phyloP scores from a whole-genome alignment of 1,139 yeast genomes.

The Cylindricascospora bacillispora region DNA sequence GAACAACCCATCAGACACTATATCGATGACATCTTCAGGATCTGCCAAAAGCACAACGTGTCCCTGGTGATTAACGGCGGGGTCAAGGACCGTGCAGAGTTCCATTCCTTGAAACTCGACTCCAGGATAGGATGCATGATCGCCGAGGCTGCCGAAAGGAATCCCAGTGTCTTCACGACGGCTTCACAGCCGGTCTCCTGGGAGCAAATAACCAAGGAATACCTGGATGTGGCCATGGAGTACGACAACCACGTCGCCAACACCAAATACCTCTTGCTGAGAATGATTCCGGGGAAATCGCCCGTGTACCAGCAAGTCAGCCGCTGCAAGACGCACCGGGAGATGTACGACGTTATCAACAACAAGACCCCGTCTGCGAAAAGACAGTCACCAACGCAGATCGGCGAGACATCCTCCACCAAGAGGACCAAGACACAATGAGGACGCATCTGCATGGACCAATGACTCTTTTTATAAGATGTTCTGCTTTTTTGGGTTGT shows the following conservation, averaged over 20 bases:
- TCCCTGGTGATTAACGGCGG: constrained; percentile 76
- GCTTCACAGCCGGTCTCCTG: constrained; percentile 36
- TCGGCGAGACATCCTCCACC: too few relatives aligned
- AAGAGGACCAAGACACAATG: too few relatives aligned
- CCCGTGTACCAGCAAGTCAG: constrained; percentile 46
- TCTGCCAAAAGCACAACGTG: constrained; percentile 53
- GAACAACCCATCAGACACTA: constrained; percentile 63
- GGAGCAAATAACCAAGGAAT: constrained; percentile 43
- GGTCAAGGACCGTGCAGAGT: constrained; percentile 44
- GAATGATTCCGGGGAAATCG: constrained; percentile 72
- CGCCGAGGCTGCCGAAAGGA: constrained; percentile 80
- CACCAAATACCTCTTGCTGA: constrained; percentile 66
- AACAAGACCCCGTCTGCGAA: too few relatives aligned
- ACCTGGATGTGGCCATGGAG: constrained; percentile 38
- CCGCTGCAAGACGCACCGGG: constrained; percentile 43
- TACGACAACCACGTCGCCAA: constrained; percentile 55
- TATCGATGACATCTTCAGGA: constrained; percentile 45
- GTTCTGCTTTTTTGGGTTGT: too few relatives aligned
- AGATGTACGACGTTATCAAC: constrained; percentile 28
- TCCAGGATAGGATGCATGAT: constrained; percentile 69
- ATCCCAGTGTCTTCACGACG: constrained; percentile 60
- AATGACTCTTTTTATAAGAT: too few relatives aligned
- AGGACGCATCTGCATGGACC: too few relatives aligned
- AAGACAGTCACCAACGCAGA: too few relatives aligned
- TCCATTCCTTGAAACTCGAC: constrained; percentile 40